Evolutionary conservation across 2,329 filamentous ascomycete genomes (phyloP).

Genomic region (Fusarium sterilihyphosum): DNA sequence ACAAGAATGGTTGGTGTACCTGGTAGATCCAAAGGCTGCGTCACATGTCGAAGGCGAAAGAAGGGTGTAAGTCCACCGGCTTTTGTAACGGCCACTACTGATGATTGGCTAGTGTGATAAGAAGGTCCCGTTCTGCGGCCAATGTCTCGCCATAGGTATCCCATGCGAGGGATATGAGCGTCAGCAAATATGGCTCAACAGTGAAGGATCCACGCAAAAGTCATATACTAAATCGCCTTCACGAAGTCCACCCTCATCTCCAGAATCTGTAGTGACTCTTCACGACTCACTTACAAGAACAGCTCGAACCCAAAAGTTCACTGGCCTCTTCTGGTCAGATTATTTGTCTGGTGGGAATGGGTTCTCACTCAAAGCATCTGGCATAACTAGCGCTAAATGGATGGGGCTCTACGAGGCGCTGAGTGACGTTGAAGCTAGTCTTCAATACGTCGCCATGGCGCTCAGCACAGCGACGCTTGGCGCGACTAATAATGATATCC

Average conservation of each 20-base stretch:
- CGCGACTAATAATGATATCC: not conserved
- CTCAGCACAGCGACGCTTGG: conserved; percentile 14
- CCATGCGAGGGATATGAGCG: conserved; percentile 8
- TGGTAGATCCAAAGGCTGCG: conserved; percentile 16
- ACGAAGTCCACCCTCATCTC: not conserved
- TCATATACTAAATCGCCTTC: not conserved
- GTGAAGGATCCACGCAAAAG: not conserved
- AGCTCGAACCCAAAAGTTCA: conserved; percentile 9
- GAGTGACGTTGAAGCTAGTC: not conserved
- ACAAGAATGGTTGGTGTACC: conserved; percentile 15
- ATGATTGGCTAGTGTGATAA: conserved; percentile 3
- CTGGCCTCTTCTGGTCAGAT: conserved; percentile 15
- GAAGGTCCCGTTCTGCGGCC: not conserved
- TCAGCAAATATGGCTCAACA: conserved; percentile 16
- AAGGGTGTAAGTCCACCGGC: conserved; percentile 4
- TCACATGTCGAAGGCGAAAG: conserved; percentile 11
- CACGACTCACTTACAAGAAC: conserved; percentile 4
- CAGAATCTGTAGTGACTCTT: not conserved
- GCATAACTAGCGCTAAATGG: not conserved
- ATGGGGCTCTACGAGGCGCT: not conserved
- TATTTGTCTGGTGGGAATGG: conserved; percentile 13
- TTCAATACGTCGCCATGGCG: conserved; percentile 15
- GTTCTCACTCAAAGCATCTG: not conserved
- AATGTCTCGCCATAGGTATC: conserved; percentile 4
- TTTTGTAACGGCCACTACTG: not conserved